A percentile compares a stretch with the other conserved stretches of the same genome.
phyloP scores from a whole-genome alignment of 345 rosid species.

The Gossypium raimondii region DNA sequence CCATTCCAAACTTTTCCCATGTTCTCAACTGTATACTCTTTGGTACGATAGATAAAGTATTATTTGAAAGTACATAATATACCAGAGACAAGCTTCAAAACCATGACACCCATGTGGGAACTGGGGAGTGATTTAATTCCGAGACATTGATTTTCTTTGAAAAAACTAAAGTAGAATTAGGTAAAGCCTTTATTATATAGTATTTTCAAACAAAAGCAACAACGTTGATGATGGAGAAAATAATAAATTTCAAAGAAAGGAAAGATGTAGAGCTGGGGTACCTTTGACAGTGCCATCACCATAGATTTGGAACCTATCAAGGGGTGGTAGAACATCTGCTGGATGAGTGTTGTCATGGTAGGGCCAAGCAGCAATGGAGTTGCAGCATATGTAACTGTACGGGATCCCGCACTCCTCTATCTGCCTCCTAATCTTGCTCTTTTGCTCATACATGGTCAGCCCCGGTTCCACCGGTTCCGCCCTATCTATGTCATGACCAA shows the following conservation, averaged over 20 bases:
- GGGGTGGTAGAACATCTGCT: slow-evolving; percentile 32
- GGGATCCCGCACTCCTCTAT: slow-evolving; percentile 32
- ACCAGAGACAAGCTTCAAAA: not conserved
- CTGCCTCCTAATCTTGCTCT: slow-evolving; percentile 28
- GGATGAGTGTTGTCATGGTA: slow-evolving; percentile 40
- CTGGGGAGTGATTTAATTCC: not conserved
- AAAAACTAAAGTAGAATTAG: not conserved
- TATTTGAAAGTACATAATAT: not conserved
- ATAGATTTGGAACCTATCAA: slow-evolving; percentile 34
- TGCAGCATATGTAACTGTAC: slow-evolving; percentile 38
- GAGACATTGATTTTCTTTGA: not conserved
- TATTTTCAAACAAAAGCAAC: no score
- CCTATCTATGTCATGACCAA: slow-evolving; percentile 36
- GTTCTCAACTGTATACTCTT: no score
- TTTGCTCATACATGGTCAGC: slow-evolving; percentile 27
- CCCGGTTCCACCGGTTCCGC: slow-evolving; percentile 42
- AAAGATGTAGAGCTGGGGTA: not conserved
- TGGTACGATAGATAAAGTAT: not conserved
- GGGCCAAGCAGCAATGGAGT: slow-evolving; percentile 43
- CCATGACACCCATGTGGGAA: not conserved
- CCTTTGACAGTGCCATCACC: slow-evolving; percentile 38
- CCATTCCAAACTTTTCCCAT: no score
- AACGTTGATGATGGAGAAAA: no score
- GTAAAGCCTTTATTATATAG: no score
- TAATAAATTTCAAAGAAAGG: not conserved